Evolutionary conservation across 768 basidiomycete species (phyloP), one percentile per base, ranked within the genome.

Genomic region (Suillus subluteus): DNA sequence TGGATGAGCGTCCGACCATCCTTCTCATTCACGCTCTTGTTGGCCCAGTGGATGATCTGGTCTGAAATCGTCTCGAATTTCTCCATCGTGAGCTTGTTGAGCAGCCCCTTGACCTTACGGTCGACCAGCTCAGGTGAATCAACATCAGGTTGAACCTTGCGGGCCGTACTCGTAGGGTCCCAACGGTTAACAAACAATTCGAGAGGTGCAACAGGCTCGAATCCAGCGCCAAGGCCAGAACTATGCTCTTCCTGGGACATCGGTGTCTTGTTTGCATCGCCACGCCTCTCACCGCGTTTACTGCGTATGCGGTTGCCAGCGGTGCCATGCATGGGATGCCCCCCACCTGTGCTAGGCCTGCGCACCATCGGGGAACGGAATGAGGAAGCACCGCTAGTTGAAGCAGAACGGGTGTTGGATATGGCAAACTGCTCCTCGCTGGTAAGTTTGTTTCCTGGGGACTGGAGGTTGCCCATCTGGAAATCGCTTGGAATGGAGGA

Each of bases 211-310:
- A 37, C 37, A 8, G 37, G 37, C 37, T 37, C 37, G 8, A 7
- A 43, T 6, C 16, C 41, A 43, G 41, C 41, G 62, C 79, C 79
- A 7, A 71, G 80, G 13, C 71, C 74, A n/a, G 75, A 70, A 59
- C 81, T 80, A 63, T 85, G 78, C 12, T 74, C 76, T 65, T 82
- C 82, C 62, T 79, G 68, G 41, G 75, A 72, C 48, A 74, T 74
- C 30, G 76, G 59, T 41, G 80, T 73, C 72, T 82, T 87, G 73
- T 84, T 83, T 64, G 77, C 79, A 50, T 88, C 88, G 54, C 81
- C 82, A 21, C 94, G 86, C 74, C 90, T 87, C 72, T 87, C 87
- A n/a, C 95, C 95, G 56, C 95, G 92, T 76, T 91, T 90, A 78
- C 91, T 93, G 66, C 95, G 83, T 30, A 85, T 88, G 62, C 92